These are phyloP conservation scores for Paecilomyces fulvus DNA, from an alignment of 2,329 filamentous ascomycete genomes.

Conservation along the genomic window DNA sequence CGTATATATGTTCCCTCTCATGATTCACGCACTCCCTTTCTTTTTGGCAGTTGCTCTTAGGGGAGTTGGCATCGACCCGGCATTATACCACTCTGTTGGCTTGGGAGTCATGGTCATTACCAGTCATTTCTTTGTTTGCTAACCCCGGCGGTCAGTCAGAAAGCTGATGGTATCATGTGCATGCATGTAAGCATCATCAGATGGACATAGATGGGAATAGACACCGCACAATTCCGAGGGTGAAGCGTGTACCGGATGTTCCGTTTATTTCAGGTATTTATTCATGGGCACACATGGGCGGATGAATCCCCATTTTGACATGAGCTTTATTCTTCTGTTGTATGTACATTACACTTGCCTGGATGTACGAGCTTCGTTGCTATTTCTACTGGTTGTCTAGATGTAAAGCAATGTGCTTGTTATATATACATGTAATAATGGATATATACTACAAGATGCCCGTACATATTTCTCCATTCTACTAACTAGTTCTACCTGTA, in stretches of 20 bases:
- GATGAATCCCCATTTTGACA: background rate
- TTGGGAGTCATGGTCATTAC: background rate
- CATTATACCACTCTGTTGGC: background rate
- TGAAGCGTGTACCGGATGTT: background rate
- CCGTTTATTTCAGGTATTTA: background rate
- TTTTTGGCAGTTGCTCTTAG: constrained; percentile 1
- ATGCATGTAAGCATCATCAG: background rate
- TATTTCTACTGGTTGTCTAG: no score
- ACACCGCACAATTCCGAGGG: background rate
- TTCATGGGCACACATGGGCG: background rate
- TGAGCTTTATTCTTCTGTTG: background rate
- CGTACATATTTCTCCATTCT: no score
- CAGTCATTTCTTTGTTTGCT: background rate
- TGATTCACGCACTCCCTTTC: constrained; percentile 1
- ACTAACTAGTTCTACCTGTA: no score
- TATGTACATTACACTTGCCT: background rate
- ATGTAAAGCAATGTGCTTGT: background rate
- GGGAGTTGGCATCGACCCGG: background rate
- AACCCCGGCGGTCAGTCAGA: background rate
- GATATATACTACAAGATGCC: background rate
- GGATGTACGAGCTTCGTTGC: background rate
- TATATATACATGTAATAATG: background rate
- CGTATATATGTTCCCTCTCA: background rate
- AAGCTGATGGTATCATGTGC: background rate
- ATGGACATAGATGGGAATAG: background rate